A percentile compares a stretch with the other conserved stretches of the same genome.
phyloP scores from a whole-genome alignment of 768 basidiomycete species.

The Rubroboletus satanas region DNA sequence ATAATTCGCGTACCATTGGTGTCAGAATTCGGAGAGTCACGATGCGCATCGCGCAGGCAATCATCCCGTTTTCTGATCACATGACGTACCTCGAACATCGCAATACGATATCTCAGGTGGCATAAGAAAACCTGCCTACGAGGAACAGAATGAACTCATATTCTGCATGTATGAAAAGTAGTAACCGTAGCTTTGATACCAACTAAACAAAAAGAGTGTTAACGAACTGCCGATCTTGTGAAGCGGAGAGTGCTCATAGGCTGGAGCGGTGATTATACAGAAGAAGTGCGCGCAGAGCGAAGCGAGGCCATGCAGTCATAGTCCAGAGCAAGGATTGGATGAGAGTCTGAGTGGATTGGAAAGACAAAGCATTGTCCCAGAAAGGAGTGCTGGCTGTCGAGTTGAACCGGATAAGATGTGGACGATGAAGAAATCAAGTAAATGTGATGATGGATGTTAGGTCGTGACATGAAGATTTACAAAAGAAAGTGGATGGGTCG shows the following conservation, averaged over 20 bases:
- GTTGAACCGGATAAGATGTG: constrained; percentile 15
- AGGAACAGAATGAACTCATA: constrained; percentile 20
- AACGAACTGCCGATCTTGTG: constrained; percentile 9
- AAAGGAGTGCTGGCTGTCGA: constrained; percentile 22
- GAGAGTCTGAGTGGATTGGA: constrained; percentile 5
- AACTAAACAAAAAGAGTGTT: constrained; percentile 21
- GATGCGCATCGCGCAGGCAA: background rate
- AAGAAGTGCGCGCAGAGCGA: constrained; percentile 6
- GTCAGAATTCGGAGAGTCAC: background rate
- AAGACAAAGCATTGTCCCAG: constrained; percentile 24
- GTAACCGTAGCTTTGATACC: constrained; percentile 14
- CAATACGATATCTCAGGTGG: background rate
- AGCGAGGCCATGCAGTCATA: constrained; percentile 21
- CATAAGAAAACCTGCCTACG: background rate
- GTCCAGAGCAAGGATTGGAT: constrained; percentile 27
- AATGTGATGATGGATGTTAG: constrained; percentile 20
- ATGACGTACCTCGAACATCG: constrained; percentile 17
- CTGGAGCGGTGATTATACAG: constrained; percentile 12
- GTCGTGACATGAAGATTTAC: constrained; percentile 18
- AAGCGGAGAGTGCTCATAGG: constrained; percentile 12
- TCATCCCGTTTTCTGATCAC: constrained; percentile 13
- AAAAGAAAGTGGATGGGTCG: constrained; percentile 9
- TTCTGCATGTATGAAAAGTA: constrained; percentile 21
- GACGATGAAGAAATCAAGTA: constrained; percentile 12
- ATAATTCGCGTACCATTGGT: constrained; percentile 18